Base-by-base conservation (phyloP, 257 asterid genomes). In the Fraxinus cuspidata region DNA sequence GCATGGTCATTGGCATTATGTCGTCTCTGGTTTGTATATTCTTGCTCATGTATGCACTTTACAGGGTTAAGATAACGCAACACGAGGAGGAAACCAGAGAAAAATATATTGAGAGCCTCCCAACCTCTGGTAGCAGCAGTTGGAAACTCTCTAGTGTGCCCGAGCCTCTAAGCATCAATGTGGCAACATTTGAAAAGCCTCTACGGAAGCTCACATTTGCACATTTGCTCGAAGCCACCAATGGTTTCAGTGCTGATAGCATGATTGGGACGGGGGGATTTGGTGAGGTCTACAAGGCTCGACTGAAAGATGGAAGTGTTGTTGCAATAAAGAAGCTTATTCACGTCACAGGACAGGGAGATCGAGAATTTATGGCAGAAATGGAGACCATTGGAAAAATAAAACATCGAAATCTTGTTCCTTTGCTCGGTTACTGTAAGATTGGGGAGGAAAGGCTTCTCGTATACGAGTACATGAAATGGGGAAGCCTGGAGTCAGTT, bases 371-470 rank as follows among this genome's bases (percentile, higher is more conserved):
- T 79, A 92, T 92, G 96, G 99, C 99, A 0, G 99, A 96, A 77
- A 96, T 96, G 99, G 99, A 96, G 75, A 96, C 99, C 0, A 93
- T 95, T 2, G 99, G 99, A 34, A 95, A 93, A 81, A 91, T 95
- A 73, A 95, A 95, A 38, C 99, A 95, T 78, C 76, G 98, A 28
- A 95, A 93, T 80, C 93, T 95, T 9, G 99, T 95, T 0, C 94
- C 99, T 11, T 77, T 95, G 70, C 47, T 93, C 68, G 99, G 99
- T 9, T 95, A 93, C 79, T 95, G 98, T 79, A 85, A 94, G 73
- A 77, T 95, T 2, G 99, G 99, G 0, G 98, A 95, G 49, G 99
- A 95, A 69, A 84, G 99, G 86, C 96, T 95, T 6, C 92, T 95
- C 0, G 99, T 91, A 2, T 91, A 93, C 21, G 98, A 95, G 70